These are phyloP conservation scores for Mycena pura DNA, from an alignment of 768 basidiomycete genomes.

Conservation along the genomic window DNA sequence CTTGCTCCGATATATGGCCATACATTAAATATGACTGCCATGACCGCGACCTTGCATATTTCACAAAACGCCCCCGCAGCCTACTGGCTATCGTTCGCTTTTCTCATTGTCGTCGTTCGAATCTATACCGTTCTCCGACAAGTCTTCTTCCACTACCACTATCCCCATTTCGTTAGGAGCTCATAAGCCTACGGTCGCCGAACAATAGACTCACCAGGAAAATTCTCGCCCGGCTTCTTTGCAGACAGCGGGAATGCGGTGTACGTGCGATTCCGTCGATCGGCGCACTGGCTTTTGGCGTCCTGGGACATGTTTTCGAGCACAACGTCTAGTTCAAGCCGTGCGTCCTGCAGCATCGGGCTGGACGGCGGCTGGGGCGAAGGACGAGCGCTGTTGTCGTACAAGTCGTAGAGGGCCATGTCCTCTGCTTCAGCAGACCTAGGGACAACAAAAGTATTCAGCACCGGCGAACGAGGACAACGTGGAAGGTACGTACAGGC, in stretches of 20 bases:
- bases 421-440: slow-evolving; percentile 37
- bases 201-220: neutral
- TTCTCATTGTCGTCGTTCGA: slow-evolving; percentile 19
- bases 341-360: neutral
- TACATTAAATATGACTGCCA: slow-evolving; percentile 12
- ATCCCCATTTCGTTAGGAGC: neutral
- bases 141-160: slow-evolving; percentile 5
- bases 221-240: neutral
- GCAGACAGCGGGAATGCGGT: neutral
- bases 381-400: slow-evolving; percentile 28
- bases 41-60: slow-evolving; percentile 3
- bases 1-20: neutral
- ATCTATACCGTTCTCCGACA: slow-evolving; percentile 20
- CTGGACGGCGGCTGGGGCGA: slow-evolving; percentile 29
- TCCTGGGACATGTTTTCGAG: slow-evolving; percentile 6
- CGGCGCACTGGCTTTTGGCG: neutral
- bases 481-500: slow-evolving; percentile 7
- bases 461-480: neutral
- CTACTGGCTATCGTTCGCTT: slow-evolving; percentile 11
- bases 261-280: slow-evolving; percentile 1
- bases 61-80: neutral
- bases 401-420: slow-evolving; percentile 37
- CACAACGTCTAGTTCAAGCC: slow-evolving; percentile 15
- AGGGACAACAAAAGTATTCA: neutral
- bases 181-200: too few species aligned